These are phyloP conservation scores for Panaeolus papilionaceus DNA, from an alignment of 768 basidiomycete species.

Conservation along the genomic window DNA sequence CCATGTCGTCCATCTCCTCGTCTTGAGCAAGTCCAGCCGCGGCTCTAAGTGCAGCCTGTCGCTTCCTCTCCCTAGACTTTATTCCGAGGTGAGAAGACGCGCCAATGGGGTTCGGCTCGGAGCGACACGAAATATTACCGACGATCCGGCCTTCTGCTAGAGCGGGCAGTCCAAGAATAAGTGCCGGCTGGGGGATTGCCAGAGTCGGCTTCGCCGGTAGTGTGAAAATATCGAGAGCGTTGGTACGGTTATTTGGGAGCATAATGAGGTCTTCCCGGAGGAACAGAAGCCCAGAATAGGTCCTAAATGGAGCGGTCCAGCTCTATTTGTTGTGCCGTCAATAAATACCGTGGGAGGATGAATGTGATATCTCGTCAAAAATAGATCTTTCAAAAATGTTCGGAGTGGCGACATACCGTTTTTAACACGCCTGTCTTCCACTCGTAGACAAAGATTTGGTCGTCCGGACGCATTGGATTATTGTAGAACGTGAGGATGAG, in stretches of 20 bases:
- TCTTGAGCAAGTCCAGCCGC: constrained; percentile 23
- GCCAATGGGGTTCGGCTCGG: constrained; percentile 47
- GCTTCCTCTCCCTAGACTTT: constrained; percentile 34
- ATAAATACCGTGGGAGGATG: not conserved
- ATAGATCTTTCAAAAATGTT: not conserved
- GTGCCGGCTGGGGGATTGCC: constrained; percentile 27
- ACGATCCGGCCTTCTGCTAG: constrained; percentile 32
- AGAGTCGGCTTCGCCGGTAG: constrained; percentile 31
- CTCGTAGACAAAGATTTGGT: constrained; percentile 47
- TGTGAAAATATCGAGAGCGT: constrained; percentile 42
- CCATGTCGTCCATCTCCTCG: constrained; percentile 19
- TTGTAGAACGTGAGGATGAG: constrained; percentile 39
- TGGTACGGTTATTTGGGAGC: constrained; percentile 38
- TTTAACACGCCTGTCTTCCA: constrained; percentile 47
- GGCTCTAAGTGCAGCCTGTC: constrained; percentile 33
- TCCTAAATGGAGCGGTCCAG: constrained; percentile 27
- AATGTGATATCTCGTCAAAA: not conserved
- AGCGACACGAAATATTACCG: constrained; percentile 39
- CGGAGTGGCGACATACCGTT: constrained; percentile 34
- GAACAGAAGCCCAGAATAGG: constrained; percentile 40
- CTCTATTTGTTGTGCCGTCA: constrained; percentile 1
- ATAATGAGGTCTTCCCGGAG: constrained; percentile 39
- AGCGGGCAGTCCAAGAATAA: constrained; percentile 36
- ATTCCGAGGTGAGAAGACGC: constrained; percentile 20
- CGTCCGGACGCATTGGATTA: constrained; percentile 23